Evolutionary conservation across 2,329 filamentous ascomycete species (phyloP), one percentile per base, ranked within the genome.

Genomic region (Balansia obtecta): DNA sequence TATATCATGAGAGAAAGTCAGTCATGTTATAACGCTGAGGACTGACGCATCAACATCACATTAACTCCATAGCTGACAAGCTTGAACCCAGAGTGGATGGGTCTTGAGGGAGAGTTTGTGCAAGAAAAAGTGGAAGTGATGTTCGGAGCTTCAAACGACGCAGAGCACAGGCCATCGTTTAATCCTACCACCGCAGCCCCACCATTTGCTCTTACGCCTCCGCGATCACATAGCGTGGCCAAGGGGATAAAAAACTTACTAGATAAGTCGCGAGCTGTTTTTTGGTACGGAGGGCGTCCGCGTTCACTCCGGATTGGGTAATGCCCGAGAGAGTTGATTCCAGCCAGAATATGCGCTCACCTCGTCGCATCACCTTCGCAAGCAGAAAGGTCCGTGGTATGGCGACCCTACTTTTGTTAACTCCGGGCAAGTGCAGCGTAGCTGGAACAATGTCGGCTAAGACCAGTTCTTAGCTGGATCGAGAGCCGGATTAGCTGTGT

Each of bases 1-100:
- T 50, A 46, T 46, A 22, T 37, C 27, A 37, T 37, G 34, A 37
- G 34, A 45, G 32, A 45, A 34, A 33, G 50, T 51, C 41, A 51
- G 50, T 40, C 32, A 45, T 34, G 34, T 46, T 2, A 45, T 41
- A 22, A 27, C 42, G n/a, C 34, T 12, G 33, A 39, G 37, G 34
- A 39, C n/a, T 13, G 13, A n/a, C 3, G 30, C 39, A 33, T 33
- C 12, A 42, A 42, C 38, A 20, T 32, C 15, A 16, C 46, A 42
- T 27, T 12, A 48, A 34, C 42, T 18, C 18, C 38, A 34, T 18
- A 27, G 16, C 32, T 33, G 27, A 12, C 30, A 34, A 41, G 32
- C 39, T 34, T 50, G 46, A 42, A 49, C 46, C 37, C 4, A 49
- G 16, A 16, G 7, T 27, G 18, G 13, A 27, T 41, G 37, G 15